Evolutionary conservation across 805 yeast genomes (phyloP), one percentile per base, ranked within the genome.

Genomic region (Sugiyamaella valdiviana): DNA sequence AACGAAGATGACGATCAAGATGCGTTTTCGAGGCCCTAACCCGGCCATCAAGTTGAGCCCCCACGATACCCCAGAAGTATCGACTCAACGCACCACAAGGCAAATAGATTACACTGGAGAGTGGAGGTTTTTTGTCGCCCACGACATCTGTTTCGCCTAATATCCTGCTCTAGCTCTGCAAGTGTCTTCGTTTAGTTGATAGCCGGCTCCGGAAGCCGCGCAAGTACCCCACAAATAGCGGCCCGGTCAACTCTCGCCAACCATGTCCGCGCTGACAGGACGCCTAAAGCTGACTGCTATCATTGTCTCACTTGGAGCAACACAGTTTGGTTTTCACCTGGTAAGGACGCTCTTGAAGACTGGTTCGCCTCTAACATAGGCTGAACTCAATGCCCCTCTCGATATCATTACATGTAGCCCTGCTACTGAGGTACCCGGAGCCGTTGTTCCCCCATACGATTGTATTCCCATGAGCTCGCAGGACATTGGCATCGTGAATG

Each of bases 321-420:
- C 90, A 10, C 97, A 89, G 64, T 93, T 83, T 64, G 99, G 99
- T 1, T 88, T 85, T 64, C 98, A 93, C 63, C 82, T 91, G 83
- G 69, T 64, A 55, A 39, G 65, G 36, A 5, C 16, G 14, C 20
- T 20, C 36, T 20, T 24, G 42, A 21, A 29, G 36, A 26, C 26
- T 17, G n/a, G 42, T 6, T n/a, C n/a, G n/a, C n/a, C 23, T n/a
- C 23, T 16, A 6, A 4, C 32, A 4, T 3, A 64, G 66, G 83
- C 96, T 1, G 97, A 90, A 64, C 73, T 91, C 63, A 91, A 91
- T 67, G 95, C 96, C 5, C 96, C 97, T 0, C 85, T 84, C 49
- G 74, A 76, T 12, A 76, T 78, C 26, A 71, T 88, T 42, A 75
- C 85, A 9, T 87, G 95, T 60, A 41, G 50, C 6, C 45, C 45